Base-by-base conservation (phyloP, 1,139 yeast genomes). In the Yamadazyma dushanensis region DNA sequence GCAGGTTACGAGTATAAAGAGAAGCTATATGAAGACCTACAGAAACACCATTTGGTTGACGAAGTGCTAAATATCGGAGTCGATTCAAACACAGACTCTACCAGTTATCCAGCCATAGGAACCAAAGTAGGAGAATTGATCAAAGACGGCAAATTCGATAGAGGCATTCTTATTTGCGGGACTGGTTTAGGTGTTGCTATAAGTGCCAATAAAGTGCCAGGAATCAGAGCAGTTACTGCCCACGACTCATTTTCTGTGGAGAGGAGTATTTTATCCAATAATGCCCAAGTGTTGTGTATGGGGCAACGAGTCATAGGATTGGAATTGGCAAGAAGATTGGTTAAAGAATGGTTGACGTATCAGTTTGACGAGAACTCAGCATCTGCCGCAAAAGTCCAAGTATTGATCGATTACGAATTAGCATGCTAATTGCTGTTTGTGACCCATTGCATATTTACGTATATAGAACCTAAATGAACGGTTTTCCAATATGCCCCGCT, bases 121-220 rank as follows among this genome's bases (percentile, higher is more conserved):
- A 63, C 67, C 31, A 62, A 57, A 30, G 70, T 69, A 16, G 74
- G 68, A 6, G 72, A 68, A 41, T 46, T 54, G 41, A 61, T 70
- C 21, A 56, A 59, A 16, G 44, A 46, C 8, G 70, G 70, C 4
- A 56, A 66, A 40, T 71, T 64, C 8, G 74, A 69, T 43, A 51
- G 76, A 16, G 76, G 66, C 9, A 57, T 70, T 26, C 51, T 70
- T 28, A 61, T 70, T 40, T 70, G 76, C 50, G 76, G 75, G 10
- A 70, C 76, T 9, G 76, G 76, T 1, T 55, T 70, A 31, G 76
- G 76, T 0, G 74, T 70, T 18, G 73, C 73, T 13, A 62, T 70
- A 33, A 53, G 69, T 29, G 76, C 76, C 16, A 70, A 70, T 53
- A 70, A 70, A 44, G 75, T 70, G 16, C 49, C 57, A 2, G 75